phyloP scores from a whole-genome alignment of 768 basidiomycete genomes.

The Suillus subluteus region DNA sequence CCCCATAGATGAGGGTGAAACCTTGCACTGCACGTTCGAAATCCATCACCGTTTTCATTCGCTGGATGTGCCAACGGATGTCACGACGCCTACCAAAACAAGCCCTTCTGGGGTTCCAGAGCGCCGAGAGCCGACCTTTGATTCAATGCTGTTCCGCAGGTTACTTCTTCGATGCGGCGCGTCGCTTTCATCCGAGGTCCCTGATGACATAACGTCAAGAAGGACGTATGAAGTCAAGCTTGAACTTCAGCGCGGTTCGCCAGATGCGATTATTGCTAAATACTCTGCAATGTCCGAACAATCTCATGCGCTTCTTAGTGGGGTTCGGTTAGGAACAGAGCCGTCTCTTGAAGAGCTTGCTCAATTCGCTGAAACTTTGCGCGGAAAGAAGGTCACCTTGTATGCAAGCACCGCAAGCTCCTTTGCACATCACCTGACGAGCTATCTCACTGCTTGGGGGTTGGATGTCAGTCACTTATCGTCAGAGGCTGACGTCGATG shows the following conservation, averaged over 20 bases:
- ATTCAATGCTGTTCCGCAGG: constrained; percentile 58
- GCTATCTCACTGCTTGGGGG: constrained; percentile 93
- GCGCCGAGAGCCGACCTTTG: constrained; percentile 46
- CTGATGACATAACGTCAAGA: constrained; percentile 44
- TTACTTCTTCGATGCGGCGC: constrained; percentile 65
- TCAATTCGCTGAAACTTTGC: constrained; percentile 78
- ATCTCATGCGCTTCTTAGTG: constrained; percentile 49
- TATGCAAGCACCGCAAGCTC: constrained; percentile 86
- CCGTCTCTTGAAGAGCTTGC: constrained; percentile 81
- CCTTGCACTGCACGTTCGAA: constrained; percentile 60
- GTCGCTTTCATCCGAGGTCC: constrained; percentile 40
- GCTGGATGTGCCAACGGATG: constrained; percentile 22
- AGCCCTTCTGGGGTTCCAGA: constrained; percentile 14
- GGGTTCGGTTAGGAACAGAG: constrained; percentile 61
- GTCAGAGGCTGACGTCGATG: constrained; percentile 57
- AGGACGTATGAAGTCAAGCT: constrained; percentile 70
- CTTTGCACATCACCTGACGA: constrained; percentile 92
- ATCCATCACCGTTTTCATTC: constrained; percentile 52
- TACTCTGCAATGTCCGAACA: constrained; percentile 47
- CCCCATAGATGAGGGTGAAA: constrained; percentile 35
- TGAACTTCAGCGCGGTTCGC: constrained; percentile 61
- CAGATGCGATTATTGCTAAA: constrained; percentile 45
- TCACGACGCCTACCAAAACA: constrained; percentile 12
- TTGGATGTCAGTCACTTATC: constrained; percentile 88
- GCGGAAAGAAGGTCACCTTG: constrained; percentile 81